These are phyloP conservation scores for Otatea glauca DNA, from an alignment of 176 grass and related monocot species.

Conservation along the genomic window DNA sequence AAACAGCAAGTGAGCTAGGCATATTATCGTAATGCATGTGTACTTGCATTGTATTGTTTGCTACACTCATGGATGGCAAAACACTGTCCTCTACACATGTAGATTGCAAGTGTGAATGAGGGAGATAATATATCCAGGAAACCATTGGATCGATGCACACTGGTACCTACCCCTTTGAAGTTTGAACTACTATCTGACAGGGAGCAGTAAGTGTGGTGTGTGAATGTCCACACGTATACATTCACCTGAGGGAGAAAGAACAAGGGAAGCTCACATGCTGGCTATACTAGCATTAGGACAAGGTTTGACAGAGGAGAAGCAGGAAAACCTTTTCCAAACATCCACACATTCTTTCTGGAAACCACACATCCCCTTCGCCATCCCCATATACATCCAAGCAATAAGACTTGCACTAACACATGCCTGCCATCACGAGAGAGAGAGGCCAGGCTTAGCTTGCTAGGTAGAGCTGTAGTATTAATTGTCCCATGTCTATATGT, in stretches of 20 bases:
- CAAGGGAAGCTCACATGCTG: not conserved
- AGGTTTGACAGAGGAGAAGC: not conserved
- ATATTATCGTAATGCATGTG: not conserved
- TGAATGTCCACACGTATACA: not conserved
- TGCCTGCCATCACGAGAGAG: constrained; percentile 17
- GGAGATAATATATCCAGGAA: no score
- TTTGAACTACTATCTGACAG: not conserved
- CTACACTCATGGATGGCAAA: not conserved
- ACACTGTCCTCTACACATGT: not conserved
- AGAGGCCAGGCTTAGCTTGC: not conserved
- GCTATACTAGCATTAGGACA: not conserved
- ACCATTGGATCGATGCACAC: no score
- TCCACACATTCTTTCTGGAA: constrained; percentile 12
- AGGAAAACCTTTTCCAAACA: not conserved
- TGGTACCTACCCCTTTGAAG: not conserved
- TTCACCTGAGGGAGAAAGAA: not conserved
- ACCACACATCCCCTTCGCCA: not conserved
- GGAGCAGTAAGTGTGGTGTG: not conserved
- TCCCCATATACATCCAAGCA: not conserved
- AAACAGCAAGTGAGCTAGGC: not conserved
- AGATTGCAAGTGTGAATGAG: not conserved
- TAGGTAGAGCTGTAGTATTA: not conserved
- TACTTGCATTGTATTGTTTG: not conserved
- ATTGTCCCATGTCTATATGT: not conserved
- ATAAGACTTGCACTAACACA: not conserved